Base-by-base conservation (phyloP, 345 rosid species). In the Salix arbutifolia region DNA sequence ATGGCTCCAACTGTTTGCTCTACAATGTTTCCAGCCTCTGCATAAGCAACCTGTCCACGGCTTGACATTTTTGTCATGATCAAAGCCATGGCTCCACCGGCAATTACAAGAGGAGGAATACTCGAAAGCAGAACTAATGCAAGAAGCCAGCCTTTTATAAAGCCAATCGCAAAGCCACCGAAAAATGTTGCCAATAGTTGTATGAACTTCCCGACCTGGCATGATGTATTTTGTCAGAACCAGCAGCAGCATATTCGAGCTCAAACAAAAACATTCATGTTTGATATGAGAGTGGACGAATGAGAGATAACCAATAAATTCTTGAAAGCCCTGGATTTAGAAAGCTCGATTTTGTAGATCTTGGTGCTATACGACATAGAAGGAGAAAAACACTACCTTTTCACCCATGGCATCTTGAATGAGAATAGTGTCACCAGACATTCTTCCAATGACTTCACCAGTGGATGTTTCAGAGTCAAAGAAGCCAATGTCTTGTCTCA, bases 351-450 rank as follows among this genome's bases (percentile, higher is more conserved):
- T 40, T 46, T 14, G 14, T 46, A 46, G 50, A 12, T 46, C 18
- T 3, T 44, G 13, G 50, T 44, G 17, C 50, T 44, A 0, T 3
- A 14, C 50, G 1, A 13, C 17, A 44, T 19, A 40, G n/a, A 25
- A 25, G 65, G 35, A 28, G 33, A 18, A 35, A 26, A 8, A 1
- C 19, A 8, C 5, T 33, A 90, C 97, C 94, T 94, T 94, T 75
- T 92, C 98, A 25, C 98, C 97, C 90, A 94, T 88, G 37, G 98
- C 98, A 1, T 94, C 96, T 83, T 94, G 96, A 80, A 94, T 90
- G 76, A 92, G 88, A 72, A 94, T 85, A 6, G 98, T 94, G 74
- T 94, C 98, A 13, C 97, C 97, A 0, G 97, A 92, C 97, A 94
- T 92, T 76, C 98, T 89, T 67, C 94, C 96, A 56, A 94, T 86